These are phyloP conservation scores for Ensete ventricosum DNA, from an alignment of 176 grass and related monocot species.

Conservation along the genomic window DNA sequence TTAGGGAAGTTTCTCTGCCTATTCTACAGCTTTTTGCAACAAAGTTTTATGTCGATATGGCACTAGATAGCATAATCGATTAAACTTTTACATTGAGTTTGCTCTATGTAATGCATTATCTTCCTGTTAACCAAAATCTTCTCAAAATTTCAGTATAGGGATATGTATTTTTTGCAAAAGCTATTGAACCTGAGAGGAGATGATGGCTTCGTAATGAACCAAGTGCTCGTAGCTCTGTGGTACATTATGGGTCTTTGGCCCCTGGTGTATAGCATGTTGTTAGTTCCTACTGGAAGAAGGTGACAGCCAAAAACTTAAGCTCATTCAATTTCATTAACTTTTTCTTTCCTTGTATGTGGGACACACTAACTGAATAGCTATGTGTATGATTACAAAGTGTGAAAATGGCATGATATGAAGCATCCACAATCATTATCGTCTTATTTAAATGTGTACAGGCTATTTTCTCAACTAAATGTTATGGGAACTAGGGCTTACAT, in stretches of 20 bases:
- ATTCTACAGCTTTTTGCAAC: background rate
- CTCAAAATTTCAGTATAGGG: conserved; percentile 60
- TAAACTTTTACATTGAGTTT: background rate
- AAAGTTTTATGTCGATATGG: background rate
- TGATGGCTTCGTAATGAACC: conserved; percentile 86
- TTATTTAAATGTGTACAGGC: too few relatives aligned
- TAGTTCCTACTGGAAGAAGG: conserved; percentile 65
- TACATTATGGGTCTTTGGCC: conserved; percentile 92
- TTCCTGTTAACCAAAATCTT: background rate
- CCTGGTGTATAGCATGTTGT: conserved; percentile 70
- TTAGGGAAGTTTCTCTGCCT: background rate
- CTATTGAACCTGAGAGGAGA: conserved; percentile 61
- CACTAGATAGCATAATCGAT: background rate
- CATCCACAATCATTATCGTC: too few relatives aligned
- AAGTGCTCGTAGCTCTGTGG: conserved; percentile 75
- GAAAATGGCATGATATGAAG: too few relatives aligned
- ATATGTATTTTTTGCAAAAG: conserved; percentile 78
- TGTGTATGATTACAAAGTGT: too few relatives aligned
- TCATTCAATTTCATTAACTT: background rate
- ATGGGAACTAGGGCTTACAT: too few relatives aligned
- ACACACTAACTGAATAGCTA: background rate
- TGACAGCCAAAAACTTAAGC: conserved; percentile 25
- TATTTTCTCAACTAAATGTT: too few relatives aligned
- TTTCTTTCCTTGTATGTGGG: background rate
- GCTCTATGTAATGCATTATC: background rate